A percentile compares a stretch with the other conserved stretches of the same genome.
Evolutionary conservation across 768 basidiomycete species (phyloP).

Genomic region (Boletus tomentosulus): DNA sequence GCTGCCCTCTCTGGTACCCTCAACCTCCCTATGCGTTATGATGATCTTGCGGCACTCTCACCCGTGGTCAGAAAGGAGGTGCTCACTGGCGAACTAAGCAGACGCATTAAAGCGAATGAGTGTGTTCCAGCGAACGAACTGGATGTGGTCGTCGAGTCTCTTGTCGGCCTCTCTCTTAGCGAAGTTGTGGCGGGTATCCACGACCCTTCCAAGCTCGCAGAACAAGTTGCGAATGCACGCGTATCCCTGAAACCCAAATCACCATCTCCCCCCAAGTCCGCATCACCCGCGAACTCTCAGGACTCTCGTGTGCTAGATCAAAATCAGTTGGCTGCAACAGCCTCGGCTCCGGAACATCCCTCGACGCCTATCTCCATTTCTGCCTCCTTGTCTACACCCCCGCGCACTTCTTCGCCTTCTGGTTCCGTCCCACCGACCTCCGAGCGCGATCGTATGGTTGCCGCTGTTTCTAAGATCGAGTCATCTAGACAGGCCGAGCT

Average conservation of each 20-base stretch:
- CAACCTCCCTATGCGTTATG: conserved; percentile 82
- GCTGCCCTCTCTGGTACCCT: conserved; percentile 78
- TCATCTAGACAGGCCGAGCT: conserved; percentile 56
- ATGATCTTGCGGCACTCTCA: conserved; percentile 75
- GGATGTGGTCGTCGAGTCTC: conserved; percentile 63
- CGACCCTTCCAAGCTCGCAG: conserved; percentile 59
- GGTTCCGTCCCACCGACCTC: conserved; percentile 57
- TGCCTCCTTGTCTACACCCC: conserved; percentile 72
- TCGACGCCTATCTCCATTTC: conserved; percentile 80
- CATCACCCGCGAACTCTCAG: conserved; percentile 54
- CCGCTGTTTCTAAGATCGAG: conserved; percentile 64
- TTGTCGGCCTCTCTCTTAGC: conserved; percentile 65
- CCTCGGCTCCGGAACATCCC: conserved; percentile 87
- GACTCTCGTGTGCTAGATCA: conserved; percentile 69
- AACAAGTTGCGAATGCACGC: conserved; percentile 51
- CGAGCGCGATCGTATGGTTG: conserved; percentile 71
- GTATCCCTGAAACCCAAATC: conserved; percentile 32
- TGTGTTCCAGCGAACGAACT: conserved; percentile 53
- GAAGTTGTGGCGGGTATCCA: conserved; percentile 77
- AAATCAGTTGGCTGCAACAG: conserved; percentile 62
- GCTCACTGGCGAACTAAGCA: conserved; percentile 75
- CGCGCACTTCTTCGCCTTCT: conserved; percentile 77
- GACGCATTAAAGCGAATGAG: conserved; percentile 61
- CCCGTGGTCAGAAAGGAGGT: conserved; percentile 87
- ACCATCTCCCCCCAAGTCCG: conserved; percentile 47